Conservation (phyloP, 305 asterid species). For the Fraxinus platypoda region DNA sequence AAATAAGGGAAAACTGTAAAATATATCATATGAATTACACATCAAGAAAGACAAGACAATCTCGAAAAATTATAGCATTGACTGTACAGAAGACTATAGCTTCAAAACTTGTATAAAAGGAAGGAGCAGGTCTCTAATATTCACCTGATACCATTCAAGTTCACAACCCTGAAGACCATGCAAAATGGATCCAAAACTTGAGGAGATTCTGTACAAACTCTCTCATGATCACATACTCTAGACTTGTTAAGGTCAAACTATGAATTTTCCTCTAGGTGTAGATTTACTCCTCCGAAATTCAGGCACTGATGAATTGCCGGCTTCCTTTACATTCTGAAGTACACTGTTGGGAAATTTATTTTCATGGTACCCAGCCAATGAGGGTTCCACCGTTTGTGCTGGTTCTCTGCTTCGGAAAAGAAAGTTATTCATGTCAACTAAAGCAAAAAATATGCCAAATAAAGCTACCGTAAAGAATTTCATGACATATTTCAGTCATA, state of each 20-base stretch:
- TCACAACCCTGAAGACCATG: neutral
- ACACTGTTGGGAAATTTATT: conserved; percentile 26
- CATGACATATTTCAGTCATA: conserved; percentile 7
- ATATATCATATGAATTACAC: neutral
- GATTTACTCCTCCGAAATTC: conserved; percentile 43
- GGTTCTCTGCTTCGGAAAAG: conserved; percentile 9
- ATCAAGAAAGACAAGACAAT: neutral
- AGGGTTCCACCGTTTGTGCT: neutral
- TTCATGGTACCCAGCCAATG: neutral
- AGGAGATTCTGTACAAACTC: neutral
- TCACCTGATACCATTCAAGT: conserved; percentile 1
- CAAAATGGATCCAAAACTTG: conserved; percentile 13
- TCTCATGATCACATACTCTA: conserved; percentile 4
- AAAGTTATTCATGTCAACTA: conserved; percentile 3
- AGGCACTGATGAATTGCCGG: conserved; percentile 25
- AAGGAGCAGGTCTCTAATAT: neutral
- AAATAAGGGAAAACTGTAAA: neutral
- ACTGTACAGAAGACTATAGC: neutral
- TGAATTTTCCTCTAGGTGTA: conserved; percentile 44
- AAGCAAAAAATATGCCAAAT: neutral
- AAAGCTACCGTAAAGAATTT: neutral
- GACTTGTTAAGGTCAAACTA: conserved; percentile 28
- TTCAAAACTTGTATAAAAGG: neutral
- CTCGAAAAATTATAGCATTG: neutral
- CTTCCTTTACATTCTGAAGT: conserved; percentile 28